phyloP scores from a whole-genome alignment of 2,329 filamentous ascomycete species.

The Botrytis deweyae region DNA sequence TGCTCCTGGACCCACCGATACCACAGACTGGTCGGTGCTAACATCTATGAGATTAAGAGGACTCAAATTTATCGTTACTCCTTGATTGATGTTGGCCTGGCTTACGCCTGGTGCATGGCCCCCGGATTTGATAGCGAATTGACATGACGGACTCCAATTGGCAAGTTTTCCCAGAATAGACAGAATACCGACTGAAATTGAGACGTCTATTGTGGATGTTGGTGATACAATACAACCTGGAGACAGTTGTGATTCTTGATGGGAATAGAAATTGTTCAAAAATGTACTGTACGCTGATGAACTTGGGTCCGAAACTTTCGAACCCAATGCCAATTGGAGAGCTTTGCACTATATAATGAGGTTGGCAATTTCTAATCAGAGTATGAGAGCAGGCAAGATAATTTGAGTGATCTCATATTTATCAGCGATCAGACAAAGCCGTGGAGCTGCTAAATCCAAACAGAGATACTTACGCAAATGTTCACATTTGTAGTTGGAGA shows the following conservation, averaged over 20 bases:
- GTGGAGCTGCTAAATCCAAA: background rate
- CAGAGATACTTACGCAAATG: background rate
- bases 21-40: background rate
- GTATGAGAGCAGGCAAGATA: too few relatives aligned
- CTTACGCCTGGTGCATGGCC: background rate
- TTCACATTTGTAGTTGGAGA: background rate
- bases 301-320: background rate
- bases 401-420: background rate
- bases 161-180: background rate
- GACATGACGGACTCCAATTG: background rate
- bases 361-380: background rate
- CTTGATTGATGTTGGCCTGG: background rate
- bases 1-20: background rate
- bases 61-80: slow-evolving; percentile 13
- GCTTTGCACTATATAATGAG: background rate
- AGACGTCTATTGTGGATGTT: background rate
- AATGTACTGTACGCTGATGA: background rate
- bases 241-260: background rate
- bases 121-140: slow-evolving; percentile 6
- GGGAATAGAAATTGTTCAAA: background rate
- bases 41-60: background rate
- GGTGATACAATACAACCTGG: background rate
- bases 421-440: too few relatives aligned
- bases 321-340: background rate
- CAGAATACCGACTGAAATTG: background rate